These are phyloP conservation scores for Boeremia lycopersici DNA, from an alignment of 2,329 filamentous ascomycete genomes.

Conservation along the genomic window DNA sequence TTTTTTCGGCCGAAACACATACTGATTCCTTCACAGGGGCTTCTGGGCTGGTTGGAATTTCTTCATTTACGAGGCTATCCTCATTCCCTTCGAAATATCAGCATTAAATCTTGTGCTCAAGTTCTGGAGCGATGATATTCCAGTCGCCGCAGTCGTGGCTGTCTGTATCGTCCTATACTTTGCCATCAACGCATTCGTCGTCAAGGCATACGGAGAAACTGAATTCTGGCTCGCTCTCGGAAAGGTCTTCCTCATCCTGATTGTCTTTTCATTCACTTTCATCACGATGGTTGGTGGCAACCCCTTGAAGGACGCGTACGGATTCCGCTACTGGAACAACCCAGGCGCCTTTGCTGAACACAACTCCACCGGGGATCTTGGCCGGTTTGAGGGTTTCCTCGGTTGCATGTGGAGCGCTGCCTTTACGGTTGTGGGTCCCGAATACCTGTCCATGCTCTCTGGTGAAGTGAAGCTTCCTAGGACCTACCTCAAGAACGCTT, in stretches of 20 bases:
- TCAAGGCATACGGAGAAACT: conserved; percentile 48
- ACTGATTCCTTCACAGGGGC: conserved; percentile 39
- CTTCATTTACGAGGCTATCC: conserved; percentile 54
- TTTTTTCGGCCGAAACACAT: no score
- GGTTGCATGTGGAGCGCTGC: conserved; percentile 42
- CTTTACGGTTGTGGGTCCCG: conserved; percentile 52
- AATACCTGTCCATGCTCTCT: conserved; percentile 54
- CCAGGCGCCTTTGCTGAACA: conserved; percentile 40
- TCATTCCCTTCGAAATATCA: conserved; percentile 58
- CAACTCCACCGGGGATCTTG: conserved; percentile 30
- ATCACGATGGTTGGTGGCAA: conserved; percentile 52
- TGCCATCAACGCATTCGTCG: conserved; percentile 47
- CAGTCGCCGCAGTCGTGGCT: conserved; percentile 45
- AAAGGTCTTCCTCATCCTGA: conserved; percentile 51
- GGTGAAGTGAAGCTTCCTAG: conserved; percentile 51
- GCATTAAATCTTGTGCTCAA: conserved; percentile 41
- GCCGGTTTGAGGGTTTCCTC: conserved; percentile 39
- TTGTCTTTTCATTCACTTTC: conserved; percentile 50
- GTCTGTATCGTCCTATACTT: conserved; percentile 48
- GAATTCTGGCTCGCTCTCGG: conserved; percentile 49
- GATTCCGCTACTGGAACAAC: conserved; percentile 51
- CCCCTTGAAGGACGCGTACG: conserved; percentile 44
- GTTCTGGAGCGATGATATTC: conserved; percentile 51
- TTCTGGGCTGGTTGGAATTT: conserved; percentile 59
- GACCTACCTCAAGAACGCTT: conserved; percentile 48